Conservation (phyloP, 805 yeast species). For the Myxozyma sirexii region DNA sequence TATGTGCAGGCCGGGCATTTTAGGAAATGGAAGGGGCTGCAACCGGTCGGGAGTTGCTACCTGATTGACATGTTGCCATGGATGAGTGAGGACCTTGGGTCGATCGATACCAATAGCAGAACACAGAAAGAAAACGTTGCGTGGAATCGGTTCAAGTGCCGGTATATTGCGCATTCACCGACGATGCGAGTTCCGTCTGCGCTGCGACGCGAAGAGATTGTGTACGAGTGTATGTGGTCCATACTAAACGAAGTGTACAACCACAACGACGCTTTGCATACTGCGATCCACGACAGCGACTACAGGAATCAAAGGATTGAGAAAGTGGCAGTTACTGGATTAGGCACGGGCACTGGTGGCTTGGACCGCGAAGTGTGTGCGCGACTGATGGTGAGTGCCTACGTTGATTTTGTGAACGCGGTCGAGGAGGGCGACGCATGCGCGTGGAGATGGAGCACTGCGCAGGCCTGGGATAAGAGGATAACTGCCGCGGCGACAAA, state of each 20-base stretch:
- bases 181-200: slow-evolving; percentile 33
- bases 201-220: slow-evolving; percentile 22
- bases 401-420: slow-evolving; percentile 27
- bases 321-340: slow-evolving; percentile 28
- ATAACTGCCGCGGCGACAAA: not conserved
- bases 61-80: slow-evolving; percentile 29
- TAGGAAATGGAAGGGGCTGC: slow-evolving; percentile 21
- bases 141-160: slow-evolving; percentile 20
- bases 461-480: slow-evolving; percentile 13
- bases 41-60: slow-evolving; percentile 29
- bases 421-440: slow-evolving; percentile 15
- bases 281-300: not conserved
- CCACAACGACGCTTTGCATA: slow-evolving; percentile 1
- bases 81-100: not conserved
- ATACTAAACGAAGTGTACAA: slow-evolving; percentile 25
- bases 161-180: slow-evolving; percentile 33
- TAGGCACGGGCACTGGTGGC: slow-evolving; percentile 34
- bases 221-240: slow-evolving; percentile 33
- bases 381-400: slow-evolving; percentile 29
- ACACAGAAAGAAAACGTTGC: not conserved
- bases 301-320: not conserved
- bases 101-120: not conserved
- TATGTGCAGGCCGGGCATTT: slow-evolving; percentile 22
- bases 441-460: slow-evolving; percentile 23
- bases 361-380: slow-evolving; percentile 27